These are phyloP conservation scores for Pichia gijzeniarum DNA, from an alignment of 805 yeast genomes.

Conservation along the genomic window DNA sequence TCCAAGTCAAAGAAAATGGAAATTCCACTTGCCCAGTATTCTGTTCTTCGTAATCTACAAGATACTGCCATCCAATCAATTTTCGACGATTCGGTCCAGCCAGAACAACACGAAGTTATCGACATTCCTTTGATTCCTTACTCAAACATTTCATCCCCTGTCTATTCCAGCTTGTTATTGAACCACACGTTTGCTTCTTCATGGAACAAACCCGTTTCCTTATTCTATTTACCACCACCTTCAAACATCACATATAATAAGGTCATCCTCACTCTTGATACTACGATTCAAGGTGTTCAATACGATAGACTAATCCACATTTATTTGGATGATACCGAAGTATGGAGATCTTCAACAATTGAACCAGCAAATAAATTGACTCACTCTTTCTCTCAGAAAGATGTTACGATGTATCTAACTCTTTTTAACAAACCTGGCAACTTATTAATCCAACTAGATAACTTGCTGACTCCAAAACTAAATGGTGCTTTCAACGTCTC, in stretches of 20 bases:
- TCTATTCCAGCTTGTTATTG: slow-evolving; percentile 36
- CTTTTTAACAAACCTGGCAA: slow-evolving; percentile 41
- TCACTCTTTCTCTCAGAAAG: slow-evolving; percentile 50
- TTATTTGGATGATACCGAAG: slow-evolving; percentile 52
- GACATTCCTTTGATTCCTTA: slow-evolving; percentile 28
- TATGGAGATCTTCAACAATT: slow-evolving; percentile 83
- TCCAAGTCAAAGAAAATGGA: neutral
- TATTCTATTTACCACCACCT: slow-evolving; percentile 39
- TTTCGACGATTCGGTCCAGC: neutral
- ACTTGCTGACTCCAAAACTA: slow-evolving; percentile 45
- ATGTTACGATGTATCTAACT: slow-evolving; percentile 48
- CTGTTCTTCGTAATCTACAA: slow-evolving; percentile 1
- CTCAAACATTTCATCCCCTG: slow-evolving; percentile 25
- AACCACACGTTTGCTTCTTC: slow-evolving; percentile 48
- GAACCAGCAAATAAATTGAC: slow-evolving; percentile 58
- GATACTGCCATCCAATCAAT: neutral
- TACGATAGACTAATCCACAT: slow-evolving; percentile 62
- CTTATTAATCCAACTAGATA: slow-evolving; percentile 58
- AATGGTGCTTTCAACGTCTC: slow-evolving; percentile 56
- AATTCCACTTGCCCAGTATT: neutral
- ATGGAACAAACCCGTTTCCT: slow-evolving; percentile 51
- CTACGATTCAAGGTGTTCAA: slow-evolving; percentile 52
- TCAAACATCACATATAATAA: slow-evolving; percentile 39
- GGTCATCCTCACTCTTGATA: slow-evolving; percentile 47
- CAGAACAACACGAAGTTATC: slow-evolving; percentile 23